These are phyloP conservation scores for Cryptococcus neoformans DNA, from an alignment of 1,284 basidiomycete species.

Conservation along the genomic window DNA sequence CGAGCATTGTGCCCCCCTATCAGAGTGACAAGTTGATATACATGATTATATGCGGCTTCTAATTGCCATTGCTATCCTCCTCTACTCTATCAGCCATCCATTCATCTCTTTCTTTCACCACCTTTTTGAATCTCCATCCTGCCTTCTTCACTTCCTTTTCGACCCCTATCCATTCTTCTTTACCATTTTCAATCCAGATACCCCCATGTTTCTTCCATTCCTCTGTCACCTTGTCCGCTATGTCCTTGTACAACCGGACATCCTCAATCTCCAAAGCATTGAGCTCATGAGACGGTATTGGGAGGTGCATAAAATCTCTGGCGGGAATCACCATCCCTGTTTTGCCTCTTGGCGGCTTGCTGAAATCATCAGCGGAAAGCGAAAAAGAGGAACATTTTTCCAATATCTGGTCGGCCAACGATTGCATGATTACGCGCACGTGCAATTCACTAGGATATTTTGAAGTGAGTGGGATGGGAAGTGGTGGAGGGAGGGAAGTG, in stretches of 20 bases:
- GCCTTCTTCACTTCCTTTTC: slow-evolving; percentile 4
- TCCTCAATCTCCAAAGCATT: slow-evolving; percentile 38
- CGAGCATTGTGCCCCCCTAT: too few relatives aligned
- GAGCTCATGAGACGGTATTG: slow-evolving; percentile 53
- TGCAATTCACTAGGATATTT: slow-evolving; percentile 32
- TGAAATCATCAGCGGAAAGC: neutral
- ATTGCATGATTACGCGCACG: slow-evolving; percentile 51
- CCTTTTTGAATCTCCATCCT: neutral
- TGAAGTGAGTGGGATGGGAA: slow-evolving; percentile 28
- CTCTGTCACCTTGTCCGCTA: slow-evolving; percentile 63
- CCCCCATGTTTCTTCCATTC: slow-evolving; percentile 34
- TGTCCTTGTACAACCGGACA: slow-evolving; percentile 67
- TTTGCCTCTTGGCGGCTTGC: neutral
- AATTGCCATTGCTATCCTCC: too few relatives aligned
- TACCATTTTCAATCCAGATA: slow-evolving; percentile 18
- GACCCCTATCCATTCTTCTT: slow-evolving; percentile 27
- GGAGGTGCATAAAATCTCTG: slow-evolving; percentile 64
- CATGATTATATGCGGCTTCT: too few relatives aligned
- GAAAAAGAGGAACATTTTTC: slow-evolving; percentile 29
- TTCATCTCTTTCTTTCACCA: neutral
- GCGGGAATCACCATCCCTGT: slow-evolving; percentile 58
- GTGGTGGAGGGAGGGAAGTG: slow-evolving; percentile 9
- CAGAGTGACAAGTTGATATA: too few relatives aligned
- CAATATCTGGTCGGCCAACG: slow-evolving; percentile 44
- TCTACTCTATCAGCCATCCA: too few relatives aligned